These are phyloP conservation scores for Vigna reflexopilosa DNA, from an alignment of 306 rosid genomes.

Conservation along the genomic window DNA sequence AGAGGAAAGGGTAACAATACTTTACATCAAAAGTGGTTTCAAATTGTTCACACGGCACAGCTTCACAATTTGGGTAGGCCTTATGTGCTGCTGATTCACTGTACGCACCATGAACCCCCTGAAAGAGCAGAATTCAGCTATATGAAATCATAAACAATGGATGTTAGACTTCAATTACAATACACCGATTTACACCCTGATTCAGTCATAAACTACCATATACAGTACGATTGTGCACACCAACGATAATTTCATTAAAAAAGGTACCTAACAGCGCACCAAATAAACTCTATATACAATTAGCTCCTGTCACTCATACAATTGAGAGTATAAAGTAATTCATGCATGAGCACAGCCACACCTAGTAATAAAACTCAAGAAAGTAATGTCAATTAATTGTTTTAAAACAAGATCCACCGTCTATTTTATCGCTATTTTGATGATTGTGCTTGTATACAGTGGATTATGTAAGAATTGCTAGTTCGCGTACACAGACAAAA, in stretches of 20 bases:
- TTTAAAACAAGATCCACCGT: background rate
- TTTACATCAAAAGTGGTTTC: constrained; percentile 88
- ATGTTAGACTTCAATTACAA: background rate
- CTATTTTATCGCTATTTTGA: background rate
- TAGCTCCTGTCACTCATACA: background rate
- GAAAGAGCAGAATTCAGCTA: constrained; percentile 43
- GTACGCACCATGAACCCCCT: constrained; percentile 95
- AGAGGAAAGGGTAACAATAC: constrained; percentile 5
- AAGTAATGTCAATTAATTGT: background rate
- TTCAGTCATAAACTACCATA: background rate
- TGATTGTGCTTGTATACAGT: background rate
- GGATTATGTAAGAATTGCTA: background rate
- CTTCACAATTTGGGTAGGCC: constrained; percentile 95
- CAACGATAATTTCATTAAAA: background rate
- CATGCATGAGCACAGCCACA: background rate
- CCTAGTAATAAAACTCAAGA: background rate
- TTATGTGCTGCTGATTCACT: constrained; percentile 91
- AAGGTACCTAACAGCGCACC: background rate
- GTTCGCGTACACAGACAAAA: background rate
- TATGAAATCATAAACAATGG: background rate
- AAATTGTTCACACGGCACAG: constrained; percentile 95
- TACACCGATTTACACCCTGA: background rate
- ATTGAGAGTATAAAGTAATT: background rate
- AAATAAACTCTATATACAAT: background rate
- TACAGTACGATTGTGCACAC: background rate